phyloP scores from a whole-genome alignment of 768 basidiomycete species.

The Plicaturopsis crispa region DNA sequence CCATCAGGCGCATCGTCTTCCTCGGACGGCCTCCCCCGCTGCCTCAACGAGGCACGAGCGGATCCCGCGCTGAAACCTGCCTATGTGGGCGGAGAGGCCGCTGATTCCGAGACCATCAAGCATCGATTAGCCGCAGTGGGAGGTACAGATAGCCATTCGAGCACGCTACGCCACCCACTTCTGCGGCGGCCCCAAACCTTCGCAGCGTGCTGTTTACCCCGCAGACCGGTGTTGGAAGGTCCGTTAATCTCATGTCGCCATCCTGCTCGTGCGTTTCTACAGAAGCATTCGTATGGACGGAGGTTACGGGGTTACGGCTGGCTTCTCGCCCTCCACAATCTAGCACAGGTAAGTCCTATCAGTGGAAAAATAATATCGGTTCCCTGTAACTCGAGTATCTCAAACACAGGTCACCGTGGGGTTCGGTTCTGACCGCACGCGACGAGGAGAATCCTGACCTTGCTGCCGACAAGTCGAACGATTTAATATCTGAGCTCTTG shows the following conservation, averaged over 20 bases:
- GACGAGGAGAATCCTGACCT: conserved; percentile 17
- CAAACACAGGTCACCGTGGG: conserved; percentile 32
- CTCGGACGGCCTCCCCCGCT: conserved; percentile 26
- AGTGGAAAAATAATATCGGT: no score
- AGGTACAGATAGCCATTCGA: conserved; percentile 22
- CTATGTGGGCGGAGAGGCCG: conserved; percentile 24
- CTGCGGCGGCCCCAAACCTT: neutral
- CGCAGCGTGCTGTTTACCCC: neutral
- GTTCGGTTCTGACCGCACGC: conserved; percentile 18
- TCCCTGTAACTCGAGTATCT: no score
- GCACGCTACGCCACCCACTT: conserved; percentile 5
- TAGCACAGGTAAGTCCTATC: conserved; percentile 10
- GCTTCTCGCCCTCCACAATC: conserved; percentile 42
- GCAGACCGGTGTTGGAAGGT: conserved; percentile 47
- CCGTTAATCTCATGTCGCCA: conserved; percentile 4
- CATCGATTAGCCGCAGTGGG: conserved; percentile 27
- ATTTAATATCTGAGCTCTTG: conserved; percentile 29
- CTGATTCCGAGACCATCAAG: conserved; percentile 23
- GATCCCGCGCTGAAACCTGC: conserved; percentile 19
- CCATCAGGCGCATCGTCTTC: conserved; percentile 25
- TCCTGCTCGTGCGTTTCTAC: neutral
- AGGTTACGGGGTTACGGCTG: conserved; percentile 48
- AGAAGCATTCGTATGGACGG: conserved; percentile 27
- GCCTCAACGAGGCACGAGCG: conserved; percentile 20
- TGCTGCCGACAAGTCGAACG: conserved; percentile 10